phyloP scores from a whole-genome alignment of 305 asterid genomes.

The Solanum aculeatissimum region DNA sequence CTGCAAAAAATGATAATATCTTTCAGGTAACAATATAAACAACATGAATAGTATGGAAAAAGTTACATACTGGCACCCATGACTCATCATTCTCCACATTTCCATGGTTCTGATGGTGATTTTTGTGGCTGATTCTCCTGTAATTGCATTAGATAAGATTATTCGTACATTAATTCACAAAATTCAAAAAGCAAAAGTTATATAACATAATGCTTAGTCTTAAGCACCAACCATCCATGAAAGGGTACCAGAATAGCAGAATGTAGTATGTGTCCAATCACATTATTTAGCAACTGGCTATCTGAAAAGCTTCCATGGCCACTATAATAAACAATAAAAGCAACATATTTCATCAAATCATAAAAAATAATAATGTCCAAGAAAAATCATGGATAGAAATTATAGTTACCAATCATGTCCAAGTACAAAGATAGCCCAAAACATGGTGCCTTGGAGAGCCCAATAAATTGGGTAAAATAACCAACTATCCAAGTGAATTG shows the following conservation, averaged over 20 bases:
- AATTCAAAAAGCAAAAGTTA: neutral
- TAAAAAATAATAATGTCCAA: neutral
- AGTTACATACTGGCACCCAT: constrained; percentile 57
- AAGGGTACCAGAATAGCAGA: constrained; percentile 84
- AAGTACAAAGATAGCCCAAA: constrained; percentile 92
- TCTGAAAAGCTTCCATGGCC: constrained; percentile 93
- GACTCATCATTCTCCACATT: constrained; percentile 87
- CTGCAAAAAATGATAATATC: neutral
- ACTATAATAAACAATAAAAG: constrained; percentile 25
- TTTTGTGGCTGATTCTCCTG: constrained; percentile 95
- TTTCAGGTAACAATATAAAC: neutral
- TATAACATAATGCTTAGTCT: neutral
- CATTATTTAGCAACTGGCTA: constrained; percentile 39
- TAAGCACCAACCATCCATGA: constrained; percentile 67
- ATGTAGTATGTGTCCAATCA: constrained; percentile 75
- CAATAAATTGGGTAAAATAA: constrained; percentile 68
- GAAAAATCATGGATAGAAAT: neutral
- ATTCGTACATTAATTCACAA: neutral
- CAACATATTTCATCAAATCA: neutral
- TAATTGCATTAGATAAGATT: neutral
- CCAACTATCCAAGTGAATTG: constrained; percentile 47
- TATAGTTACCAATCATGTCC: constrained; percentile 75
- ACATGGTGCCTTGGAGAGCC: constrained; percentile 86
- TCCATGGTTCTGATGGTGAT: constrained; percentile 93
- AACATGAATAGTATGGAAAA: neutral